These are phyloP conservation scores for Penicillium silybi DNA, from an alignment of 495 filamentous ascomycete species.

Conservation along the genomic window DNA sequence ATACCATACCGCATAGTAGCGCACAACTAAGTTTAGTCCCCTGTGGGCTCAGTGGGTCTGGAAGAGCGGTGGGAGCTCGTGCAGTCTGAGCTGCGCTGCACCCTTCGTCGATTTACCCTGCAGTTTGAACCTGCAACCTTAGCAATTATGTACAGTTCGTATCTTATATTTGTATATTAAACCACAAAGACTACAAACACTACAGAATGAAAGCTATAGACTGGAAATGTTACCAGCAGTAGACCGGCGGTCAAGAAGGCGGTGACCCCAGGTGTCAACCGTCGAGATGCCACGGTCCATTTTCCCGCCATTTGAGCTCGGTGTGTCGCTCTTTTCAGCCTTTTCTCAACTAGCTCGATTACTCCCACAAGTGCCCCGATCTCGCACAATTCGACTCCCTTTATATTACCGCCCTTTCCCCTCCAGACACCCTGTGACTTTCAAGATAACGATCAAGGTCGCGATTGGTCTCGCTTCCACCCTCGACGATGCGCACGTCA, in stretches of 20 bases:
- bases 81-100: neutral
- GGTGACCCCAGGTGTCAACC: slow-evolving; percentile 20
- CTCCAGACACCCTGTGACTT: neutral
- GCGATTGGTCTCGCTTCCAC: slow-evolving; percentile 10
- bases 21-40: neutral
- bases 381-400: neutral
- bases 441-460: slow-evolving; percentile 6
- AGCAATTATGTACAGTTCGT: neutral
- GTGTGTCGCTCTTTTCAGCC: neutral
- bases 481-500: slow-evolving; percentile 17
- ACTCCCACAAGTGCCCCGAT: neutral
- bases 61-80: neutral
- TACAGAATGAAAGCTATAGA: neutral
- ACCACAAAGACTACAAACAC: neutral
- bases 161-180: too few relatives aligned
- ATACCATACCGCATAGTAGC: neutral
- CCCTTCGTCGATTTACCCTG: neutral
- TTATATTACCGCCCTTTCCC: neutral
- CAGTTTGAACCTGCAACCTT: neutral
- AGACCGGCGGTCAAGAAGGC: slow-evolving; percentile 19
- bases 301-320: slow-evolving; percentile 5
- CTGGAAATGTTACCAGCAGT: neutral
- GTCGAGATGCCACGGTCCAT: slow-evolving; percentile 25
- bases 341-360: neutral
- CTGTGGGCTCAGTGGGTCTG: neutral